Conservation (phyloP, 2,329 filamentous ascomycete genomes). For the Talaromyces sp. region DNA sequence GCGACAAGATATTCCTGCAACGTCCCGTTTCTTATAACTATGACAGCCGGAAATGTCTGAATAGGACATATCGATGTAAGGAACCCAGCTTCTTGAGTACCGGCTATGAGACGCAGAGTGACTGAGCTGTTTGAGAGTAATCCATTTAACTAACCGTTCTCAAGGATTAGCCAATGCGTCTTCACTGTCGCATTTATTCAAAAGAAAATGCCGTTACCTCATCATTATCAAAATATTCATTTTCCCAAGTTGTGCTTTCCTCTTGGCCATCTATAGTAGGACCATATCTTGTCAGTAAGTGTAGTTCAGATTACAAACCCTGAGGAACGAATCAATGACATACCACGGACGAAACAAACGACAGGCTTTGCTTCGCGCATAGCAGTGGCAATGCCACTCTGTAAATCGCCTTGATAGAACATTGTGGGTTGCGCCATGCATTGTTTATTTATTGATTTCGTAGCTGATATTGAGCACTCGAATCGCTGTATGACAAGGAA, state of each 20-base stretch:
- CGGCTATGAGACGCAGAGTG: slow-evolving; percentile 63
- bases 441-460: not conserved
- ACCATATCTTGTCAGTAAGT: slow-evolving; percentile 7
- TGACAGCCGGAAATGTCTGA: slow-evolving; percentile 68
- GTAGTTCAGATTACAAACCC: slow-evolving; percentile 14
- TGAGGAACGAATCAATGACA: slow-evolving; percentile 19
- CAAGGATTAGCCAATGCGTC: slow-evolving; percentile 15
- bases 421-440: slow-evolving; percentile 47
- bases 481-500: not conserved
- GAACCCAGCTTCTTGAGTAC: slow-evolving; percentile 75
- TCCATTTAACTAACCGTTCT: slow-evolving; percentile 46
- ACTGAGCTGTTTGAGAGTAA: slow-evolving; percentile 61
- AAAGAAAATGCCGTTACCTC: slow-evolving; percentile 20
- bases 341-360: slow-evolving; percentile 77
- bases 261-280: slow-evolving; percentile 58
- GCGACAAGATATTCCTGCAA: slow-evolving; percentile 70
- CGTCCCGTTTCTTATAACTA: slow-evolving; percentile 74
- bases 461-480: not conserved
- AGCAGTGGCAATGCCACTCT: slow-evolving; percentile 73
- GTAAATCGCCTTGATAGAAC: slow-evolving; percentile 77
- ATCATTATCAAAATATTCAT: slow-evolving; percentile 55
- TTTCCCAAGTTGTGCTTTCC: slow-evolving; percentile 68
- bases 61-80: slow-evolving; percentile 77
- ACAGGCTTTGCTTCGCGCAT: slow-evolving; percentile 72
- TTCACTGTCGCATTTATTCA: slow-evolving; percentile 2